These are phyloP conservation scores for Penicillium sp. DNA, from an alignment of 2,329 filamentous ascomycete species.

Conservation along the genomic window DNA sequence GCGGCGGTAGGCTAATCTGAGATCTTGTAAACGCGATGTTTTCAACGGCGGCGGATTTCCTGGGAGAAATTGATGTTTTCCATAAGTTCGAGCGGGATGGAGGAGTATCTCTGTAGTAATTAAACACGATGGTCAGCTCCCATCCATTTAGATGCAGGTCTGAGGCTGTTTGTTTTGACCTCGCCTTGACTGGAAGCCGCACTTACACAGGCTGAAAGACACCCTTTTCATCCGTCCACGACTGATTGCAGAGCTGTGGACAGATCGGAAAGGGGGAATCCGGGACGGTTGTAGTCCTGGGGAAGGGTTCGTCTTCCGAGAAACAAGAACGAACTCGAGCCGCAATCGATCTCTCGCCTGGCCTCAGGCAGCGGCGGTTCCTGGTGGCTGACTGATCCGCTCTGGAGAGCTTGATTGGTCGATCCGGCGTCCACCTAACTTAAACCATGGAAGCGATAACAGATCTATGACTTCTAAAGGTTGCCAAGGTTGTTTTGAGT, in stretches of 20 bases:
- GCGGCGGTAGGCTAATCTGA: background rate
- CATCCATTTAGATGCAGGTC: background rate
- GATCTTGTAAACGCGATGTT: background rate
- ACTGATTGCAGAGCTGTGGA: background rate
- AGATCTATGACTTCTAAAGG: background rate
- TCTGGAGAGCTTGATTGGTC: background rate
- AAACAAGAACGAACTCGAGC: conserved; percentile 3
- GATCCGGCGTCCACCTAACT: background rate
- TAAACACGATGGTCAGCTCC: background rate
- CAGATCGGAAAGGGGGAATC: background rate
- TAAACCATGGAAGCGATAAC: background rate
- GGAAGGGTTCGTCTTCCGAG: conserved; percentile 1
- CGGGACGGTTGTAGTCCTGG: conserved; percentile 1
- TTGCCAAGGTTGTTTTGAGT: background rate
- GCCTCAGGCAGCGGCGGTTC: background rate
- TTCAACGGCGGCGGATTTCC: background rate
- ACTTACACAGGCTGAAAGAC: background rate
- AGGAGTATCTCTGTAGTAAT: background rate
- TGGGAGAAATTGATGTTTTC: background rate
- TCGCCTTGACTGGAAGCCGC: background rate
- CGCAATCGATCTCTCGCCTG: background rate
- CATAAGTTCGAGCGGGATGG: background rate
- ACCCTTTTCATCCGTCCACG: background rate
- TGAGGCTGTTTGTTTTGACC: background rate
- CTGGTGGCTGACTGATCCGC: conserved; percentile 1